Evolutionary conservation across 495 filamentous ascomycete genomes (phyloP).

Genomic region (Penicillium angulare): DNA sequence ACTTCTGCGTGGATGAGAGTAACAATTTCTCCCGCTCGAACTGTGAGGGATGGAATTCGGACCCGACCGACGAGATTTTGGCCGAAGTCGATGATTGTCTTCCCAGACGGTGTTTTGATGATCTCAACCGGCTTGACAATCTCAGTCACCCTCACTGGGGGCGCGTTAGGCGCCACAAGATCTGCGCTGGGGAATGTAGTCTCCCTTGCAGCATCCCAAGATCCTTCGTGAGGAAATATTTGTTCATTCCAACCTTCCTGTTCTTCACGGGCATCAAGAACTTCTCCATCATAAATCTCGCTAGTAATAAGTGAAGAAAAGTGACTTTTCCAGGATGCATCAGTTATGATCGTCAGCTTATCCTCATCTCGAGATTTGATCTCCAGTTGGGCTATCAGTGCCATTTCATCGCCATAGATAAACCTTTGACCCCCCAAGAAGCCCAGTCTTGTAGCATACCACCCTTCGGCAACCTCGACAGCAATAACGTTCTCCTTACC

Average conservation of each 20-base stretch:
- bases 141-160: constrained; percentile 41
- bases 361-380: constrained; percentile 22
- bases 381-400: constrained; percentile 44
- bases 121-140: constrained; percentile 38
- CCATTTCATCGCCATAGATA: constrained; percentile 48
- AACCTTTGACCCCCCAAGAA: constrained; percentile 27
- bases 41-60: constrained; percentile 32
- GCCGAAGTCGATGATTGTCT: constrained; percentile 53
- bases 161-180: constrained; percentile 39
- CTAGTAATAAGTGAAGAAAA: constrained; percentile 40
- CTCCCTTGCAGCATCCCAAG: constrained; percentile 15
- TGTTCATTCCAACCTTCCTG: constrained; percentile 20
- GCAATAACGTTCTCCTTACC: constrained; percentile 43
- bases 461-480: constrained; percentile 53
- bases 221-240: constrained; percentile 6
- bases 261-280: constrained; percentile 41
- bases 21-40: constrained; percentile 21
- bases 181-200: constrained; percentile 22
- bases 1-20: constrained; percentile 52
- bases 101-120: constrained; percentile 42
- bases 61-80: constrained; percentile 56
- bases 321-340: constrained; percentile 42
- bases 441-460: constrained; percentile 53
- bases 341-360: constrained; percentile 31
- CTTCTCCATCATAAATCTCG: constrained; percentile 56